Evolutionary conservation across 164 flowering plant species (phyloP), one percentile per base, ranked within the genome.

Genomic region (Macadamia integrifolia): DNA sequence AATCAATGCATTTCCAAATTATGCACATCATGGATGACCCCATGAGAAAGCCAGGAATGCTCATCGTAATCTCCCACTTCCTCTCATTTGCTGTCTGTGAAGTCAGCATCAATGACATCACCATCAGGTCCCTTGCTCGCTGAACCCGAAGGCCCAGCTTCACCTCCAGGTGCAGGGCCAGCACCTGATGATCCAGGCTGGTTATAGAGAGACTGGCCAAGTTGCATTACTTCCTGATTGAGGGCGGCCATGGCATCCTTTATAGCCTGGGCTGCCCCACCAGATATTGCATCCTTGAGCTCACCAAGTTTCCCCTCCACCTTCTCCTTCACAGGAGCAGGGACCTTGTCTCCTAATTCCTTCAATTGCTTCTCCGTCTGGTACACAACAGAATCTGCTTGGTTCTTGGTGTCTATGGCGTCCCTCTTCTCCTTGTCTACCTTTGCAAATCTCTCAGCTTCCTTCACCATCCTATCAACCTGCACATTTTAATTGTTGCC

Each of bases 361-460:
- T 84, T 89, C 68, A 89, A 67, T 67, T 89, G 94, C 76, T 87
- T 89, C 71, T 87, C 94, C 0, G 94, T 86, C 77, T 89, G 94
- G 78, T 89, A 89, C 3, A 86, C 80, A 14, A 87, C 80, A 9
- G 94, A 87, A 57, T 89, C 94, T 0, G 91, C 88, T 58, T 86
- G 94, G 71, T 89, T 87, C 82, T 87, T 89, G 9, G 91, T 87
- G 80, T 89, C 94, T 11, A 89, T 84, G 18, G 94, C 87, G 50
- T 89, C 91, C 62, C 94, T 85, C 79, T 85, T 89, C 78, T 89
- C 91, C 78, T 88, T 87, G 77, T 89, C 94, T 70, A 86, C 91
- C 75, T 83, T 82, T 1, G 91, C 83, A 70, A 83, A 88, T 65
- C 62, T 85, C 77, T 88, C 94, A 1, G 91, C 91, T 69, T 88